These are phyloP conservation scores for Globisporangium nunn DNA, from an alignment of 352 stramenopile species.

Conservation along the genomic window DNA sequence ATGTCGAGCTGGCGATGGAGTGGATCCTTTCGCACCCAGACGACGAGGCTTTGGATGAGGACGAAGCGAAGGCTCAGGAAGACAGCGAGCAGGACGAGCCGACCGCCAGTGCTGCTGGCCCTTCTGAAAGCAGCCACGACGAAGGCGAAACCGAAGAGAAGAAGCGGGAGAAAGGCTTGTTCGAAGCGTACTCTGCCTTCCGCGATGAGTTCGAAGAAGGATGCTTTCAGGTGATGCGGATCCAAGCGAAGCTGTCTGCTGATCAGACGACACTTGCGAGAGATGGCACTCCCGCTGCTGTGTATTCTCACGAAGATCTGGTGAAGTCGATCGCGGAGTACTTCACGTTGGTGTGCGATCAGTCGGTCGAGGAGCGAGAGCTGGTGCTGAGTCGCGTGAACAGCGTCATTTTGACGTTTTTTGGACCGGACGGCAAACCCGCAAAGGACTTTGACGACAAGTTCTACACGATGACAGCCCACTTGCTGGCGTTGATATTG, in stretches of 20 bases:
- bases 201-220: slow-evolving; percentile 53
- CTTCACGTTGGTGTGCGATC: slow-evolving; percentile 47
- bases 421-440: slow-evolving; percentile 18
- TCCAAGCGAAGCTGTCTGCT: slow-evolving; percentile 19
- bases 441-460: slow-evolving; percentile 11
- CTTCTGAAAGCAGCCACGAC: neutral
- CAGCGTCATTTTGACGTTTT: slow-evolving; percentile 33
- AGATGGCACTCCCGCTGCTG: neutral
- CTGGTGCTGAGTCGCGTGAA: slow-evolving; percentile 49
- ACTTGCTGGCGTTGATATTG: slow-evolving; percentile 69
- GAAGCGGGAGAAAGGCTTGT: slow-evolving; percentile 38
- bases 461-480: slow-evolving; percentile 42
- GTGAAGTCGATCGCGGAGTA: slow-evolving; percentile 62
- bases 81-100: slow-evolving; percentile 15
- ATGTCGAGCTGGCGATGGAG: slow-evolving; percentile 95
- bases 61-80: slow-evolving; percentile 22
- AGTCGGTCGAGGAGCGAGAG: slow-evolving; percentile 48
- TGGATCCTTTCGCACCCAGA: slow-evolving; percentile 92
- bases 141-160: slow-evolving; percentile 21
- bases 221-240: slow-evolving; percentile 59
- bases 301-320: slow-evolving; percentile 40
- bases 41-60: slow-evolving; percentile 30
- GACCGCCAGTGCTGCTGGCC: neutral
- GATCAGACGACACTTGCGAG: neutral
- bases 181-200: slow-evolving; percentile 39